Evolutionary conservation across 2,329 filamentous ascomycete genomes (phyloP), one percentile per base, ranked within the genome.

Genomic region (Sporothrix pallida): DNA sequence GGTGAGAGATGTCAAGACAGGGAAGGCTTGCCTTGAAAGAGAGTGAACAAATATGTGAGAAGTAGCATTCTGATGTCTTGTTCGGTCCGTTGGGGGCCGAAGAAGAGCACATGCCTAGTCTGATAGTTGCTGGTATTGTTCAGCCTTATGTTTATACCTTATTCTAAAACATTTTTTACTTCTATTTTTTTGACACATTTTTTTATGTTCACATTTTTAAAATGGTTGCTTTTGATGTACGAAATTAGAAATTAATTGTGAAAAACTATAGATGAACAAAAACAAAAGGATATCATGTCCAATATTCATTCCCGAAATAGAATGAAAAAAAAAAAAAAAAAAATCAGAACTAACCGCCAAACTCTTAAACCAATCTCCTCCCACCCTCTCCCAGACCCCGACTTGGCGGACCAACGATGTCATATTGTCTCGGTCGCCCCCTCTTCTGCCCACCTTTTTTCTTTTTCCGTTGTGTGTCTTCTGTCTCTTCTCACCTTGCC

Each of bases 391-490:
- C 54, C 46, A 9, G 15, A 15, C n/a, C 54, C 46, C 23, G 15
- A 15, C 54, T 58, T 58, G 20, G 54, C 54, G 54, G 10, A 13
- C 12, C 26, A 58, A 37, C 56, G 13, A 31, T 37, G 56, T 37
- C 56, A 60, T 31, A 31, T 23, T 60, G 56, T 60, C 56, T 60
- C 12, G 56, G 56, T 62, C 31, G n/a, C 50, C 26, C 58, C 58
- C 58, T 62, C 26, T 6, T 42, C 26, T 42, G 5, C 58, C 58
- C 58, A 31, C 26, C 26, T 31, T 62, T 23, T 62, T 37, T 26
- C 56, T 15, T 7, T 2, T 15, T 26, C 23, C 3, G 23, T 26
- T 26, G 23, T 26, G 23, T 26, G 7, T 5, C 3, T 12, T 13
- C 12, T 17, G 52, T 56, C 17, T 31, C 23, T 37, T 6, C 23